Evolutionary conservation across 805 yeast species (phyloP).

Genomic region (Starmerella powellii): DNA sequence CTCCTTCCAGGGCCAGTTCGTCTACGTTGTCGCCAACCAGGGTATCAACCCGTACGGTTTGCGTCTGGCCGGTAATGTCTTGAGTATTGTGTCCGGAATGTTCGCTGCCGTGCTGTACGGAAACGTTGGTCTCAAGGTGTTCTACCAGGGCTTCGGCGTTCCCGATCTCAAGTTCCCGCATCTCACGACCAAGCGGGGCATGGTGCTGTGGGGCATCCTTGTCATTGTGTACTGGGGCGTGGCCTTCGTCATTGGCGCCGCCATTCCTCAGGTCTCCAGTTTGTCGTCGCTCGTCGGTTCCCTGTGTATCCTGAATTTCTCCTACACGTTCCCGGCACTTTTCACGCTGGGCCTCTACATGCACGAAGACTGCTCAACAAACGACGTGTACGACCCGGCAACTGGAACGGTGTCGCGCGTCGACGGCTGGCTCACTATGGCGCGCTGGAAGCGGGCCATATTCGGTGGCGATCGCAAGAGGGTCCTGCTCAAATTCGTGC

Average conservation of each 20-base stretch:
- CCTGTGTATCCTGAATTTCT: conserved; percentile 36
- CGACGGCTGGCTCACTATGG: conserved; percentile 28
- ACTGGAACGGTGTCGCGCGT: conserved; percentile 10
- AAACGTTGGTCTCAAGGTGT: conserved; percentile 37
- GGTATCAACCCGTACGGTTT: conserved; percentile 30
- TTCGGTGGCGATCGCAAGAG: conserved; percentile 22
- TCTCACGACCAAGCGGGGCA: conserved; percentile 30
- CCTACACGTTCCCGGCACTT: conserved; percentile 36
- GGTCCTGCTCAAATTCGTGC: conserved; percentile 14
- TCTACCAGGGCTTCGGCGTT: conserved; percentile 33
- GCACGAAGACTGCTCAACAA: conserved; percentile 12
- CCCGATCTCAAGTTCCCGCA: conserved; percentile 28
- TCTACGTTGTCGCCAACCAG: conserved; percentile 31
- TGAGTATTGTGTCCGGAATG: conserved; percentile 32
- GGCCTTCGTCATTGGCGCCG: conserved; percentile 36
- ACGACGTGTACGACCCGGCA: conserved; percentile 15
- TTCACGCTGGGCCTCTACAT: conserved; percentile 14
- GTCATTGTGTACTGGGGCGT: conserved; percentile 36
- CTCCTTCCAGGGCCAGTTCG: conserved; percentile 37
- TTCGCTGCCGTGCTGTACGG: conserved; percentile 38
- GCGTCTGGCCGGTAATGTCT: conserved; percentile 32
- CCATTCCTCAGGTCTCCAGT: conserved; percentile 35
- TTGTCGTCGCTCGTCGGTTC: conserved; percentile 34
- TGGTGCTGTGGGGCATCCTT: conserved; percentile 30
- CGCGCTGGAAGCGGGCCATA: conserved; percentile 31